Base-by-base conservation (phyloP, 164 flowering plant genomes). In the Magnolia officinalis region DNA sequence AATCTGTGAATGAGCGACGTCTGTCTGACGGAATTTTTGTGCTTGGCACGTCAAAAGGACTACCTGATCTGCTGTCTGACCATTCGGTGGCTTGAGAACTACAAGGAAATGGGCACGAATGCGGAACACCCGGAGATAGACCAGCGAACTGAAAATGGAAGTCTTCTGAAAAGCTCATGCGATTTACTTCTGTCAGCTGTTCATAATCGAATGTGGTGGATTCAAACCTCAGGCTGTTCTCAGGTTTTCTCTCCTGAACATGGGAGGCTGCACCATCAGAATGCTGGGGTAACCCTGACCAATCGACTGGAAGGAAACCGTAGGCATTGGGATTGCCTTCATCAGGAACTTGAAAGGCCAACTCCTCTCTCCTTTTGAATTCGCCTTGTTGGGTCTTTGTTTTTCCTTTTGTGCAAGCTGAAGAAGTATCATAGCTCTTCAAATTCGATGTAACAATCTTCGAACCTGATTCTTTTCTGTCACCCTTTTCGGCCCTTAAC, bases 71-170 rank as follows among this genome's bases (percentile, higher is more conserved):
- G 68, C 67, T 51, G 9, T 82, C 81, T 52, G 81, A 63, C 66
- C 64, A 66, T 18, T 65, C 26, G 21, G 69, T 73, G 29, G 66
- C 64, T 72, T 85, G 85, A 77, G 26, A 78, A 58, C 66, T 19
- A 77, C 78, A 71, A 72, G 88, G 85, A 71, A 87, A 83, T n/a
- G 92, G 89, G 72, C 90, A 83, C n/a, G 92, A 89, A 72, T 77
- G 83, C 13, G 92, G 84, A 80, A 86, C 74, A 37, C 81, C 86
- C 78, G 88, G 77, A 70, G 63, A 23, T 16, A 72, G 71, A 63
- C 78, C 85, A 6, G 68, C 75, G 55, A 77, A 77, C 67, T 77
- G 73, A 70, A 80, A 26, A 80, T 75, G 75, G 67, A 82, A 79
- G 31, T 78, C 77, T 59, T 79, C 88, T 50, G 91, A 83, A 70